phyloP scores from a whole-genome alignment of 148 eudicot species.

The Simmondsia chinensis region DNA sequence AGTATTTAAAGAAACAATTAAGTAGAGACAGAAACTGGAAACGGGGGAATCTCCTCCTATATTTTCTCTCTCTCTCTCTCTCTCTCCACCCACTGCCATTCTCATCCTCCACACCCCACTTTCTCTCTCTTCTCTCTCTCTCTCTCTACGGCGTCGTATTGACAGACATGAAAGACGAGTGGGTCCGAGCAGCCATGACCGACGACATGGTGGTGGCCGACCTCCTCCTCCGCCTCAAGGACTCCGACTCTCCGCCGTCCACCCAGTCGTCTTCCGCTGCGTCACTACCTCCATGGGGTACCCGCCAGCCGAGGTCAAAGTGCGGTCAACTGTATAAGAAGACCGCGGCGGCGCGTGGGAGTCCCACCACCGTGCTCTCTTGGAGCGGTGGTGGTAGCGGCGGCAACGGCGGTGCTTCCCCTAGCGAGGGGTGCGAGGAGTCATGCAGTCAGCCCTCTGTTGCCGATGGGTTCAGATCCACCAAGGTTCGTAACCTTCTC shows the following conservation, averaged over 20 bases:
- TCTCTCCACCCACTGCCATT: constrained; percentile 1
- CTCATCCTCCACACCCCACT: not conserved
- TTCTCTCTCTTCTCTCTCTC: not conserved
- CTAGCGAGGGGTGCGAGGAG: constrained; percentile 26
- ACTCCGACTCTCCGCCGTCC: not conserved
- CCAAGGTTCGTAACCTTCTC: constrained; percentile 17
- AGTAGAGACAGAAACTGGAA: not conserved
- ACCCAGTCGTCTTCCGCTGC: not conserved
- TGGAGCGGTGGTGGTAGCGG: constrained; percentile 20
- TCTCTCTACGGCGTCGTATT: not conserved
- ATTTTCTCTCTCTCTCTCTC: constrained; percentile 7
- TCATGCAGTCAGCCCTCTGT: constrained; percentile 15
- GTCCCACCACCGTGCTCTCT: constrained; percentile 44
- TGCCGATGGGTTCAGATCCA: constrained; percentile 20
- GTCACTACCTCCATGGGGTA: constrained; percentile 22
- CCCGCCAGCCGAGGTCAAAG: constrained; percentile 17
- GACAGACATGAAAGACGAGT: constrained; percentile 13
- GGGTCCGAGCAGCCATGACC: constrained; percentile 27
- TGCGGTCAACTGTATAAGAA: too few species aligned
- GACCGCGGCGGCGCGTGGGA: constrained; percentile 7
- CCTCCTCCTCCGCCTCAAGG: constrained; percentile 18
- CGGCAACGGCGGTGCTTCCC: constrained; percentile 12
- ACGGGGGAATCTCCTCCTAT: constrained; percentile 3
- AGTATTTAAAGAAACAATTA: not conserved
- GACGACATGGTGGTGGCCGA: constrained; percentile 29